These are phyloP conservation scores for Aspergillus fumigatiaffinis DNA, from an alignment of 2,329 filamentous ascomycete species.

Conservation along the genomic window DNA sequence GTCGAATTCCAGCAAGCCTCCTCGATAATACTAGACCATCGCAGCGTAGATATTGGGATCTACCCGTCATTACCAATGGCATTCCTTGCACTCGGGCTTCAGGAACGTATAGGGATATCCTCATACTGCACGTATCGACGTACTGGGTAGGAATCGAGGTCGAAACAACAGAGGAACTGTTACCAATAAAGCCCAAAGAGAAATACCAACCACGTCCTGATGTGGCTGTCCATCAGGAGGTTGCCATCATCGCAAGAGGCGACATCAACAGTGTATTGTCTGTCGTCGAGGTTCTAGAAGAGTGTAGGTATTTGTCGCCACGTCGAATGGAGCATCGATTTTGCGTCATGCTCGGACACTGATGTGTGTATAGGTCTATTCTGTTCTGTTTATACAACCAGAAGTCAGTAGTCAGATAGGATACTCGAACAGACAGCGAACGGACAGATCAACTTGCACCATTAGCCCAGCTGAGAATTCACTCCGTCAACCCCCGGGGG, in stretches of 20 bases:
- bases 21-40: background rate
- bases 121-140: background rate
- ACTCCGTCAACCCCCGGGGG: too few species aligned
- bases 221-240: too few species aligned
- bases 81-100: background rate
- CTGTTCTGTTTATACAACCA: background rate
- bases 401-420: background rate
- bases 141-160: background rate
- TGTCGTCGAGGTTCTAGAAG: background rate
- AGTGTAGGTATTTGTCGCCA: background rate
- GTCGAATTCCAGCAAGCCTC: background rate
- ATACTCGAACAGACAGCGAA: background rate
- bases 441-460: background rate
- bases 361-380: background rate
- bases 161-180: background rate
- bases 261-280: background rate
- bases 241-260: background rate
- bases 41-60: too few species aligned
- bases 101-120: background rate
- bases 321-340: background rate
- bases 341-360: background rate
- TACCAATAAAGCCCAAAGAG: background rate
- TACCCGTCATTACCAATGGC: background rate
- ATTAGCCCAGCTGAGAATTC: background rate
- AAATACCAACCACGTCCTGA: background rate